phyloP scores from a whole-genome alignment of 371 early-diverging fungal species.

The Mucor circinelloides region DNA sequence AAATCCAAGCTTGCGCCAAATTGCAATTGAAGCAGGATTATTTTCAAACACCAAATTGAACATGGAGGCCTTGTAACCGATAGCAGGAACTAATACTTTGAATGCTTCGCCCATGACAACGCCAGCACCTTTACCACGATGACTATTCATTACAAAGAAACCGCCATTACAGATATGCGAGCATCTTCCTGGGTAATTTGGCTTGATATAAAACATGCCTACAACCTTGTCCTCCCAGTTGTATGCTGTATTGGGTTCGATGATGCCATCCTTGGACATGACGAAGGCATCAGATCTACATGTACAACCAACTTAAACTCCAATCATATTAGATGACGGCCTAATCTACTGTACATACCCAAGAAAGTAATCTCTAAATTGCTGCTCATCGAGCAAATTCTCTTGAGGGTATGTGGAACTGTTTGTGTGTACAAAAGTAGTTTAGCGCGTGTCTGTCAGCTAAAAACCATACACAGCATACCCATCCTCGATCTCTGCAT shows the following conservation, averaged over 20 bases:
- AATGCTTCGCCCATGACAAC: constrained; percentile 71
- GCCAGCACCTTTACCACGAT: constrained; percentile 68
- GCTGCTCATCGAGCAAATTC: constrained; percentile 39
- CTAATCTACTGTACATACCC: constrained; percentile 27
- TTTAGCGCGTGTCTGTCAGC: neutral
- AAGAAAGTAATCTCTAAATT: constrained; percentile 61
- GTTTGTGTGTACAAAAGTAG: neutral
- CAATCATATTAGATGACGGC: neutral
- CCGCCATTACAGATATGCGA: constrained; percentile 79
- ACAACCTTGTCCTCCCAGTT: constrained; percentile 49
- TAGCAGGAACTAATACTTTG: constrained; percentile 58
- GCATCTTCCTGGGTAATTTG: constrained; percentile 73
- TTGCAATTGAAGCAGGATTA: constrained; percentile 65
- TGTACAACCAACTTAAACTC: neutral
- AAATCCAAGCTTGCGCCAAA: constrained; percentile 75
- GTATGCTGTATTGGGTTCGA: constrained; percentile 28
- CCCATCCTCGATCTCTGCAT: constrained; percentile 66
- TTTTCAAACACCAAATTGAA: constrained; percentile 82
- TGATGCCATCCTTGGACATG: constrained; percentile 33
- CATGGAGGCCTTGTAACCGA: constrained; percentile 77
- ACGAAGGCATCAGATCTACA: constrained; percentile 60
- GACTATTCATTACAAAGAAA: constrained; percentile 59
- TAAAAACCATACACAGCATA: constrained; percentile 10
- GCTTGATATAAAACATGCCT: constrained; percentile 79
- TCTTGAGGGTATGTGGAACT: constrained; percentile 79